These are phyloP conservation scores for Allium sativum DNA, from an alignment of 106 monocot species.

Conservation along the genomic window DNA sequence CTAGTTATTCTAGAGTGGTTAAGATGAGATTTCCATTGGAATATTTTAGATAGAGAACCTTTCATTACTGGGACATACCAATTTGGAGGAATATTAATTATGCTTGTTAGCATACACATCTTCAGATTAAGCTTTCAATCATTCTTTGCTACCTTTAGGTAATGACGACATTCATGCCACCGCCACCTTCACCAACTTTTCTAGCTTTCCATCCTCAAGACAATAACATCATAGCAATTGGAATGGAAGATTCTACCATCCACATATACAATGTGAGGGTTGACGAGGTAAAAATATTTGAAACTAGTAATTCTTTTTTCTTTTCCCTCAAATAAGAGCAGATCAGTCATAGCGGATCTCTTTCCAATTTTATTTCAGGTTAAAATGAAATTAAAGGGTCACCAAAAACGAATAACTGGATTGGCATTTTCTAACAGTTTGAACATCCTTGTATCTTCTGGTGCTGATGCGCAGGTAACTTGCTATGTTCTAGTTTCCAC, in stretches of 20 bases:
- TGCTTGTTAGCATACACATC: too few species aligned
- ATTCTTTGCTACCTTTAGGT: constrained; percentile 23
- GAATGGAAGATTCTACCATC: constrained; percentile 91
- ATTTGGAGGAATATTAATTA: too few species aligned
- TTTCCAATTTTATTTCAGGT: constrained; percentile 28
- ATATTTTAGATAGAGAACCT: too few species aligned
- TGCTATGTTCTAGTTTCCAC: background rate
- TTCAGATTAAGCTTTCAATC: too few species aligned
- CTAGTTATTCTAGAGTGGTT: too few species aligned
- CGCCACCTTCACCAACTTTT: constrained; percentile 88
- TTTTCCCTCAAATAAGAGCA: background rate
- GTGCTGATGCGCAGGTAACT: constrained; percentile 85
- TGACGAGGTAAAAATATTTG: constrained; percentile 47
- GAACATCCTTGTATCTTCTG: constrained; percentile 78
- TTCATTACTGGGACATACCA: too few species aligned
- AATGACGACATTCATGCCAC: constrained; percentile 88
- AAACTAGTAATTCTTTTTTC: background rate
- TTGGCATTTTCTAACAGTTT: constrained; percentile 76
- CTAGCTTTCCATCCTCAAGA: constrained; percentile 97
- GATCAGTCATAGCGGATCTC: too few species aligned
- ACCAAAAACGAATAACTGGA: constrained; percentile 76
- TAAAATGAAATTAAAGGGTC: constrained; percentile 76
- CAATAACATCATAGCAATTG: constrained; percentile 91
- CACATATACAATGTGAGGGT: constrained; percentile 85
- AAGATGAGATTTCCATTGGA: too few species aligned